Evolutionary conservation across 2,329 filamentous ascomycete genomes (phyloP), one percentile per base, ranked within the genome.

Genomic region (Colletotrichum musicola): DNA sequence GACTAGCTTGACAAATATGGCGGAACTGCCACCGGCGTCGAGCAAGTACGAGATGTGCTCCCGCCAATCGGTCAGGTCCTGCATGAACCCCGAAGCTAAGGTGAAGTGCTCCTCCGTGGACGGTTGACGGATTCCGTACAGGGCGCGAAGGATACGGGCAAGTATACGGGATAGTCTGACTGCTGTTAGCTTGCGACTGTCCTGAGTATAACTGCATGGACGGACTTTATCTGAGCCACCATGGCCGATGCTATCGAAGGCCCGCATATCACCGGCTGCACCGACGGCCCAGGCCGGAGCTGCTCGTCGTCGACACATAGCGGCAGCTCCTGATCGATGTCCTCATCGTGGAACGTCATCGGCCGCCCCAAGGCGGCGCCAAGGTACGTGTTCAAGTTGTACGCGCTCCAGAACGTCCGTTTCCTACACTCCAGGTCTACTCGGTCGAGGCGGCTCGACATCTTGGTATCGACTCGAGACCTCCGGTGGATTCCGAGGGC

Each of bases 351-450:
- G 53, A 91, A 87, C 2, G 88, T 83, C 16, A 85, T 79, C 1
- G 89, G 89, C 18, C 89, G 81, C 1, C 89, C 89, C 9, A 91
- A 82, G 60, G 88, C 86, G 20, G 87, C 85, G 60, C 88, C 88
- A 4, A 92, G 80, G 68, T 92, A 91, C 47, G 86, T 89, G 73
- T 91, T 88, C 2, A 92, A 77, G 16, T 84, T 87, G 72, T 91
- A 92, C 0, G 87, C 86, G 40, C 86, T 87, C 90, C 89, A 92
- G 57, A 92, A 91, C 0, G 88, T 81, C 0, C 82, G 74, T 25
- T 78, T 77, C 3, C 81, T 75, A 63, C 78, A 81, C 64, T 83
- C 80, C 0, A 76, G 57, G 16, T 81, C 79, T 10, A 81, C 69
- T 12, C 76, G 72, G 55, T 79, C 54, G 4, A 40, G 22, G 10